Conservation (phyloP, 73 alveolate species). For the Blepharisma japonicum region DNA sequence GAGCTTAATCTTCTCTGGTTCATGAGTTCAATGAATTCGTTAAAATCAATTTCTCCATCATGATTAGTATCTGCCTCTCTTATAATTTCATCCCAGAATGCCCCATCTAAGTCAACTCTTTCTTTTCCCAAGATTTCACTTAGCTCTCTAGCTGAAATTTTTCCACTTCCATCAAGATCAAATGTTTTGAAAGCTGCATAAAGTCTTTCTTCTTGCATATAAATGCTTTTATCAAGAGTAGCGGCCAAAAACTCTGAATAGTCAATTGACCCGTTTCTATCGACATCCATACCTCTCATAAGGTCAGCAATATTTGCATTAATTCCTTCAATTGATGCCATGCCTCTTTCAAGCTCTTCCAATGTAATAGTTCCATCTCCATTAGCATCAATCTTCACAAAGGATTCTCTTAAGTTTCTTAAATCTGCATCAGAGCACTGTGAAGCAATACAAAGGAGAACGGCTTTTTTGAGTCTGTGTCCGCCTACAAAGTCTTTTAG, state of each 20-base stretch:
- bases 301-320: constrained; percentile 42
- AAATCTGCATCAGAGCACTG: constrained; percentile 43
- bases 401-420: constrained; percentile 41
- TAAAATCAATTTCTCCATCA: too few relatives aligned
- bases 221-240: constrained; percentile 52
- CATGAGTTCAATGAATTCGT: too few relatives aligned
- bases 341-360: constrained; percentile 60
- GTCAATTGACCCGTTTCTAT: constrained; percentile 52
- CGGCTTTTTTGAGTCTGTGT: constrained; percentile 44
- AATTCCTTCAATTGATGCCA: constrained; percentile 34
- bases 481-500: constrained; percentile 33
- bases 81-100: too few relatives aligned
- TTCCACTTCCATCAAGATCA: constrained; percentile 75
- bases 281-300: constrained; percentile 58
- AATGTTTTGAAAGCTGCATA: constrained; percentile 59
- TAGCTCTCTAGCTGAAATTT: constrained; percentile 60
- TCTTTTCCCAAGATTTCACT: too few relatives aligned
- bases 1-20: too few relatives aligned
- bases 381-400: constrained; percentile 58
- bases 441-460: constrained; percentile 38
- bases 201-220: constrained; percentile 47
- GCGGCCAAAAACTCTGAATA: constrained; percentile 78
- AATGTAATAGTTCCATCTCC: constrained; percentile 67
- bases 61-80: too few relatives aligned
- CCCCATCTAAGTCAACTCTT: too few relatives aligned